Base-by-base conservation (phyloP, 2,329 filamentous ascomycete genomes). In the Cercospora sp. region DNA sequence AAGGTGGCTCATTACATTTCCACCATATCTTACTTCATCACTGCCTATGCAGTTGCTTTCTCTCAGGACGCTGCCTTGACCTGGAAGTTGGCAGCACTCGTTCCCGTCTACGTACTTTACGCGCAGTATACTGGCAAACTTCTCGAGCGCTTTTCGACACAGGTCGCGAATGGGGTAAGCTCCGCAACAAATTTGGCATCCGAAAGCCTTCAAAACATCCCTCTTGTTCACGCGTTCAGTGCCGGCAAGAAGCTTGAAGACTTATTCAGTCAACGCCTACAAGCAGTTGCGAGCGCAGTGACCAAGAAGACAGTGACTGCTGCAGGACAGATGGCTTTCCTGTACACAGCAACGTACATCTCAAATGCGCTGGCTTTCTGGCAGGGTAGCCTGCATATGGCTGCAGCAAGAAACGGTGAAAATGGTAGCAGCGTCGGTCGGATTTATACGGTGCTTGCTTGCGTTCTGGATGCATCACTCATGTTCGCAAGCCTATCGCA, bases 321-420 rank as follows among this genome's bases (percentile, higher is more conserved):
- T 26, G 89, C 85, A 5, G 76, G 85, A 0, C 87, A 90, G 73
- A 83, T 87, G 12, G 88, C 88, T 5, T 77, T 85, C 18, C 79
- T 90, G 8, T 91, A 89, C 75, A 90, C 91, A 69, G 86, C 91
- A 70, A 86, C 88, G 5, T 91, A 89, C 71, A 84, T 87, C 3
- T 87, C 87, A 6, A 90, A 90, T 74, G 87, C 87, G 1, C 80
- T 91, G 18, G 87, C 88, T 0, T 91, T 90, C 74, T 91, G 88
- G 87, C 85, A 90, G 75, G 89, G 89, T 59, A 88, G 86, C 69
- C 82, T 80, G 43, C 84, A 84, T 63, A 83, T 88, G 49, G 83
- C 82, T 2, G 58, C 58, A 61, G 58, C 58, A 61, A 34, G 58
- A 26, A 40, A 61, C 13, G 58, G 58, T 26, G 32, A 28, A 12